phyloP scores from a whole-genome alignment of 768 basidiomycete species.

The Piloderma croceum region DNA sequence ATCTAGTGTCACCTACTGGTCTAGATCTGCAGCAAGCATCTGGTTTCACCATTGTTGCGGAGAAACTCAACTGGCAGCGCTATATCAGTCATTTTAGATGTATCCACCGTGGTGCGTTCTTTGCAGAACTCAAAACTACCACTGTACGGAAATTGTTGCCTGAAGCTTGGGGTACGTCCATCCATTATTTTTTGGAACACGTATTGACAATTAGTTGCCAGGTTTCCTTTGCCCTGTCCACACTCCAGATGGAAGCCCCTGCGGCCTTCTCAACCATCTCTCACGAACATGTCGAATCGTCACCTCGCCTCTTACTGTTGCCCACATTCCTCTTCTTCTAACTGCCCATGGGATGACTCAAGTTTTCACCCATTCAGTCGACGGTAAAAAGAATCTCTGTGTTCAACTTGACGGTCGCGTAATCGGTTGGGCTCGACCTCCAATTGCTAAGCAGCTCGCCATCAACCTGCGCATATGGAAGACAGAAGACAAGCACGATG shows the following conservation, averaged over 20 bases:
- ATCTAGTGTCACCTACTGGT: conserved; percentile 89
- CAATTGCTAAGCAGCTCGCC: conserved; percentile 75
- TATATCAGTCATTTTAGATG: conserved; percentile 98
- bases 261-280: conserved; percentile 95
- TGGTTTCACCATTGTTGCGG: conserved; percentile 98
- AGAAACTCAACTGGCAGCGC: conserved; percentile 97
- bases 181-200: not conserved
- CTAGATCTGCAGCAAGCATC: conserved; percentile 96
- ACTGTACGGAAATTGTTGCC: conserved; percentile 94
- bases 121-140: conserved; percentile 96
- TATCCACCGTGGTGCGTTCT: conserved; percentile 98
- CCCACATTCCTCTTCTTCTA: conserved; percentile 78
- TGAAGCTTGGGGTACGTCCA: conserved; percentile 86
- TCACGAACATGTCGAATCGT: conserved; percentile 90
- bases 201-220: too few species aligned
- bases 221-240: conserved; percentile 98
- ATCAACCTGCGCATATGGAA: conserved; percentile 87
- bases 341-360: conserved; percentile 92
- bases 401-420: conserved; percentile 94
- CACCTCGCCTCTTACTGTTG: conserved; percentile 66
- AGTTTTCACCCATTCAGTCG: conserved; percentile 70
- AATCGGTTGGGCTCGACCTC: conserved; percentile 86
- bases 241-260: conserved; percentile 96
- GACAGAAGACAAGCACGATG: conserved; percentile 73
- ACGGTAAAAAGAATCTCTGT: conserved; percentile 76